These are phyloP conservation scores for Komagataella mondaviorum DNA, from an alignment of 805 yeast species.

Conservation along the genomic window DNA sequence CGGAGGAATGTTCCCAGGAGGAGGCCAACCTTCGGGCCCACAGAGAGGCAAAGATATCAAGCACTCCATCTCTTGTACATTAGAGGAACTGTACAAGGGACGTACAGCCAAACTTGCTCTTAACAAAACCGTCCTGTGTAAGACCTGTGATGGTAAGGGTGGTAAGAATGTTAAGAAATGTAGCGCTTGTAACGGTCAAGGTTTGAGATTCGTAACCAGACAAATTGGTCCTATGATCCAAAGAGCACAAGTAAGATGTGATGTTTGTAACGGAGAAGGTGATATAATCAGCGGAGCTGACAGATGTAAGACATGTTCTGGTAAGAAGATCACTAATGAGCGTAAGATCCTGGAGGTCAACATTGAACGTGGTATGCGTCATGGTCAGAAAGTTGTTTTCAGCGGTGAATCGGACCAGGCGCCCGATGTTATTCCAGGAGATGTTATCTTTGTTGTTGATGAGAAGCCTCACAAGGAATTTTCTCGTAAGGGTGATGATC, in stretches of 20 bases:
- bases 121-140: slow-evolving; percentile 83
- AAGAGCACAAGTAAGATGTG: slow-evolving; percentile 93
- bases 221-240: slow-evolving; percentile 99
- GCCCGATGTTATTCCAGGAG: slow-evolving; percentile 92
- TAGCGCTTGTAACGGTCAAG: slow-evolving; percentile 79
- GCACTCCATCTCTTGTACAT: slow-evolving; percentile 71
- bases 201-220: slow-evolving; percentile 83
- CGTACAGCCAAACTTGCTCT: slow-evolving; percentile 88
- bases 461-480: slow-evolving; percentile 79
- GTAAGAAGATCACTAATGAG: slow-evolving; percentile 78
- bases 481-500: slow-evolving; percentile 82
- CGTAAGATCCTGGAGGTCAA: slow-evolving; percentile 90
- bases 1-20: slow-evolving; percentile 46
- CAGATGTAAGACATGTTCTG: slow-evolving; percentile 77
- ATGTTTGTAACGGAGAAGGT: slow-evolving; percentile 85
- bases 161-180: slow-evolving; percentile 90
- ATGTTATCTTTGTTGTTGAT: slow-evolving; percentile 82
- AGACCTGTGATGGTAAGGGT: slow-evolving; percentile 86
- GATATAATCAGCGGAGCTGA: slow-evolving; percentile 78
- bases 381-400: slow-evolving; percentile 84
- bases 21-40: slow-evolving; percentile 69
- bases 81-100: slow-evolving; percentile 92
- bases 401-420: slow-evolving; percentile 97
- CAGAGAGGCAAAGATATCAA: slow-evolving; percentile 82
- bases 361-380: slow-evolving; percentile 93